These are phyloP conservation scores for Corylus avellana DNA, from an alignment of 306 rosid species.

Conservation along the genomic window DNA sequence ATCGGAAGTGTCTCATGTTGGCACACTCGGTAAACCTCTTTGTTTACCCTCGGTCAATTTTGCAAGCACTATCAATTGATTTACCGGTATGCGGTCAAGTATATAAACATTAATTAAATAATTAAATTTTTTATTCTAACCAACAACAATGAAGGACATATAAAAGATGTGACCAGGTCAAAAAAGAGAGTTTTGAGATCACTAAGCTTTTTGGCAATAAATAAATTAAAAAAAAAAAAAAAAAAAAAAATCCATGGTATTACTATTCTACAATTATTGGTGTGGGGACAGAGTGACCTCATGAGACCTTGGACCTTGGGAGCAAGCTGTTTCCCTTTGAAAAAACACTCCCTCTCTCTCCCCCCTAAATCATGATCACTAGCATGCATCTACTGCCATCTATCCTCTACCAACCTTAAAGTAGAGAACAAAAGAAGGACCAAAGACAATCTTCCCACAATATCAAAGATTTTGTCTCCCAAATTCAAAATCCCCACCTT, in stretches of 20 bases:
- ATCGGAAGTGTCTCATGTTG: no score
- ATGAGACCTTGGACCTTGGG: slow-evolving; percentile 41
- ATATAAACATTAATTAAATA: no score
- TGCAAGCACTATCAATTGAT: no score
- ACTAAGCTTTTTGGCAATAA: slow-evolving; percentile 13
- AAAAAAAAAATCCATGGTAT: slow-evolving; percentile 33
- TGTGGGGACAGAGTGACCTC: slow-evolving; percentile 58
- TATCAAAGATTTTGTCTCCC: slow-evolving; percentile 76
- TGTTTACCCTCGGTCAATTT: no score
- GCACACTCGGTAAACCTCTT: no score
- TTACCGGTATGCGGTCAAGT: no score
- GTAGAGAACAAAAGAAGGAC: slow-evolving; percentile 31
- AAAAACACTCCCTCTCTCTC: slow-evolving; percentile 42
- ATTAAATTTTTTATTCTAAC: no score
- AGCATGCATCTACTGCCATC: slow-evolving; percentile 44
- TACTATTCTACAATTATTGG: slow-evolving; percentile 78
- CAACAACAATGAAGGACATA: background rate
- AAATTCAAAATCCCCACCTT: slow-evolving; percentile 62
- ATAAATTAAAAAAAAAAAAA: background rate
- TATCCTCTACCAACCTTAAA: slow-evolving; percentile 46
- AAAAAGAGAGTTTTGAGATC: slow-evolving; percentile 40
- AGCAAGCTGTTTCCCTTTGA: slow-evolving; percentile 72
- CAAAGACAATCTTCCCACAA: slow-evolving; percentile 65
- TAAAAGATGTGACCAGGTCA: slow-evolving; percentile 42
- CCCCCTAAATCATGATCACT: slow-evolving; percentile 50